A percentile compares a stretch with the other conserved stretches of the same genome.
Conservation (phyloP, 75 land plant species). For the Pinus albicaulis region DNA sequence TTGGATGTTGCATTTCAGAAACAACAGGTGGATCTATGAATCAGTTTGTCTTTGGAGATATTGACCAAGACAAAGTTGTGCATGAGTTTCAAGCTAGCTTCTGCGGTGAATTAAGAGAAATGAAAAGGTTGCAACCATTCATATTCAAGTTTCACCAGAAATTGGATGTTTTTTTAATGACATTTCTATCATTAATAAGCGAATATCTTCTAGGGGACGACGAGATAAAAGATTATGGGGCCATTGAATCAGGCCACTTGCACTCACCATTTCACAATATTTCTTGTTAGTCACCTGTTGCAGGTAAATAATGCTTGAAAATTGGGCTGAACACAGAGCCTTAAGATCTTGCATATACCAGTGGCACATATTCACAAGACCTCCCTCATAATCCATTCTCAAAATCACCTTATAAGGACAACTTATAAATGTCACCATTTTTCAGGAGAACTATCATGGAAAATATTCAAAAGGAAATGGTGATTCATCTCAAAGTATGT, state of each 20-base stretch:
- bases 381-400: slow-evolving; percentile 26
- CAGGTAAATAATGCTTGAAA: slow-evolving; percentile 19
- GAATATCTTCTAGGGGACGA: slow-evolving; percentile 3
- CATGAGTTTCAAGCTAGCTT: slow-evolving; percentile 28
- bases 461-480: slow-evolving; percentile 33
- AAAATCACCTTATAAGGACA: neutral
- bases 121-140: slow-evolving; percentile 25
- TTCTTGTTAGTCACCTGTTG: slow-evolving; percentile 12
- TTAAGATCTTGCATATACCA: neutral
- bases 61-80: slow-evolving; percentile 27
- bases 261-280: slow-evolving; percentile 1
- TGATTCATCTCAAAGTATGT: slow-evolving; percentile 37
- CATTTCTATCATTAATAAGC: slow-evolving; percentile 15
- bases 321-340: slow-evolving; percentile 26
- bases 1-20: slow-evolving; percentile 14
- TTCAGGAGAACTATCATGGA: slow-evolving; percentile 58
- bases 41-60: neutral
- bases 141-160: slow-evolving; percentile 24
- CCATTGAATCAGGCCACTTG: neutral
- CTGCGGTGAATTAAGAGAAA: slow-evolving; percentile 15
- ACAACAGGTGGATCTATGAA: neutral
- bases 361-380: slow-evolving; percentile 13
- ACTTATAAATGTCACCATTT: slow-evolving; percentile 26
- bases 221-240: neutral
- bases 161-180: slow-evolving; percentile 18